phyloP scores from a whole-genome alignment of 345 rosid genomes.

The Salix viminalis region DNA sequence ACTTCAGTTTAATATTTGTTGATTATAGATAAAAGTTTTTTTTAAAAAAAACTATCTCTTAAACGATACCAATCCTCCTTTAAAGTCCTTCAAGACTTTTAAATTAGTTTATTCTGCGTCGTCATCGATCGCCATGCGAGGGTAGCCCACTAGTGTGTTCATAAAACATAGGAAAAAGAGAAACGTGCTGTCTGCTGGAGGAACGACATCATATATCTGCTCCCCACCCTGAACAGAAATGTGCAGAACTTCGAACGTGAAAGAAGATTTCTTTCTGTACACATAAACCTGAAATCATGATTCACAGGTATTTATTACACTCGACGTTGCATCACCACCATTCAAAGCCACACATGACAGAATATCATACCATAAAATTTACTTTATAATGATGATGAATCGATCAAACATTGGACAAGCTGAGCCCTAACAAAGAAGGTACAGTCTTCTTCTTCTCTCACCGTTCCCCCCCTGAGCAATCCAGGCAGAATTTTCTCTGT shows the following conservation, averaged over 20 bases:
- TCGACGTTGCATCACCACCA: not conserved
- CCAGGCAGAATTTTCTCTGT: not conserved
- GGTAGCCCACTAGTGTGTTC: too few species aligned
- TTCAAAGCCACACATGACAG: not conserved
- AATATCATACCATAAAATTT: constrained; percentile 6
- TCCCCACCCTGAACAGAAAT: not conserved
- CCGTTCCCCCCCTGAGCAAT: not conserved
- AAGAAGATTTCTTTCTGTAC: not conserved
- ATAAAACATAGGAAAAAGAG: not conserved
- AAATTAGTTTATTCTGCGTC: too few species aligned
- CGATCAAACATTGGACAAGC: not conserved
- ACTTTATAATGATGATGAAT: not conserved
- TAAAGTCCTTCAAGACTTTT: too few species aligned
- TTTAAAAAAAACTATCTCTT: too few species aligned
- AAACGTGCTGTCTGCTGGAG: constrained; percentile 4
- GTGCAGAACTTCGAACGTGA: not conserved
- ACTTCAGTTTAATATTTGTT: too few species aligned
- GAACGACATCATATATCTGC: not conserved
- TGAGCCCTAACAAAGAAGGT: not conserved
- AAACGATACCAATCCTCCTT: too few species aligned
- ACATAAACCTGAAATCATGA: constrained; percentile 7
- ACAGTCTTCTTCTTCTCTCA: not conserved
- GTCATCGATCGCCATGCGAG: too few species aligned
- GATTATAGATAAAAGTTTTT: too few species aligned
- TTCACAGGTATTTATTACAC: too few species aligned